Evolutionary conservation across 2,329 filamentous ascomycete species (phyloP), one percentile per base, ranked within the genome.

Genomic region (Diplodia mutila): DNA sequence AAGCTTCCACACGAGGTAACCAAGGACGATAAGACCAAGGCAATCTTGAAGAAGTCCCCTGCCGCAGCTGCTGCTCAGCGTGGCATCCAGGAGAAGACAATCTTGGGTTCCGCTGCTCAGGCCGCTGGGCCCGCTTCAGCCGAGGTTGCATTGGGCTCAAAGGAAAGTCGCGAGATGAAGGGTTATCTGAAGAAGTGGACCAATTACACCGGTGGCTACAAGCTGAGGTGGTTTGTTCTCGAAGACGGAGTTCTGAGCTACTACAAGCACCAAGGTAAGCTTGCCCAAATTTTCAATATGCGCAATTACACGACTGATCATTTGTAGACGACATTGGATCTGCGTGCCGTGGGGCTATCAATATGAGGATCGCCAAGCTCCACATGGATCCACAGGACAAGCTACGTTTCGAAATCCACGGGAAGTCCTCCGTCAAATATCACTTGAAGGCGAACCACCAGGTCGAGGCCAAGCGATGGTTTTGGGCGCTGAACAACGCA

Each of bases 111-210:
- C 69, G 90, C 77, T 69, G 85, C 84, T 6, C 81, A 84, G 9
- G 83, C 87, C 29, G 80, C 82, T 1, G 83, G 89, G 18, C 83
- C 85, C 11, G 86, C 91, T 71, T 83, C 87, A n/a, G 79, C 78
- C 1, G 87, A 89, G 46, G 78, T 79, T 59, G 82, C 84, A 18
- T 79, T 87, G 68, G 91, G 91, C 29, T 90, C 91, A 18, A 93
- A 94, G 72, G 95, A 99, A 75, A 91, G 92, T 21, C 87, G 94
- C 57, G 94, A 98, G 80, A 98, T 99, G 92, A 97, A 97, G 82
- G 95, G 95, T 7, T 99, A 98, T 78, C 84, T 99, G 67, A 98
- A 97, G 82, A 99, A 99, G 79, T 99, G 95, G 95, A 99, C 95
- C 57, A 99, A 99, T 78, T 99, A 99, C 78, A 94, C 94, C 25